These are phyloP conservation scores for Thecaphora thlaspeos DNA, from an alignment of 1,284 basidiomycete genomes.

Conservation along the genomic window DNA sequence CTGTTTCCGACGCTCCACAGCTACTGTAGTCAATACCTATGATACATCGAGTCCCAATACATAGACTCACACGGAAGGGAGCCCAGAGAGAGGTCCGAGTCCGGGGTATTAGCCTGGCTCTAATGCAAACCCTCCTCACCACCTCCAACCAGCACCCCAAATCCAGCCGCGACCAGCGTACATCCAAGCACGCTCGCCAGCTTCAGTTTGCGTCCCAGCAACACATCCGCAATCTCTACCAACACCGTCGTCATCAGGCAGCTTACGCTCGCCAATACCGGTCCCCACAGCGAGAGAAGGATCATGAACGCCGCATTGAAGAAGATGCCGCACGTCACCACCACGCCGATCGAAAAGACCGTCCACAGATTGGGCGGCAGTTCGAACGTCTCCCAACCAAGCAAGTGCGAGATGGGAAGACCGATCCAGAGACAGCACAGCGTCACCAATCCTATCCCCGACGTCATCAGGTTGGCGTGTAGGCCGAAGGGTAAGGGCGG, in stretches of 20 bases:
- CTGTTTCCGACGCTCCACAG: too few species aligned
- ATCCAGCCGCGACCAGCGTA: conserved; percentile 45
- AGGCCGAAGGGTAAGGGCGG: conserved; percentile 55
- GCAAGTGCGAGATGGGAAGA: conserved; percentile 34
- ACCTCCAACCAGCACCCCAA: conserved; percentile 40
- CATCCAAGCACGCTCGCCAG: conserved; percentile 48
- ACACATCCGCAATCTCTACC: conserved; percentile 43
- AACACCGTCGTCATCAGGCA: conserved; percentile 54
- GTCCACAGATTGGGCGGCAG: conserved; percentile 39
- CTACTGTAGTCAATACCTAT: too few species aligned
- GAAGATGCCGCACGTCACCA: conserved; percentile 47
- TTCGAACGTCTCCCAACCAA: conserved; percentile 47
- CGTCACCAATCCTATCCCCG: conserved; percentile 52
- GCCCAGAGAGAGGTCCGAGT: too few species aligned
- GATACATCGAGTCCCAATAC: too few species aligned
- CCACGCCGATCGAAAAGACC: conserved; percentile 24
- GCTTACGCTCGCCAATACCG: conserved; percentile 52
- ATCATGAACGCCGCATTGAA: conserved; percentile 55
- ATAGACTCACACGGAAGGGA: too few species aligned
- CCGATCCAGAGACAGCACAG: conserved; percentile 46
- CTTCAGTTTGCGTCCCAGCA: conserved; percentile 43
- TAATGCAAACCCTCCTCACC: not conserved
- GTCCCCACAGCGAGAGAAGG: conserved; percentile 53
- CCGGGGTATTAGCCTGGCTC: too few species aligned
- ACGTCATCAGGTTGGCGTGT: conserved; percentile 54